Evolutionary conservation across 129 eudicot genomes (phyloP), one percentile per base, ranked within the genome.

Genomic region (Pittosporum tobira): DNA sequence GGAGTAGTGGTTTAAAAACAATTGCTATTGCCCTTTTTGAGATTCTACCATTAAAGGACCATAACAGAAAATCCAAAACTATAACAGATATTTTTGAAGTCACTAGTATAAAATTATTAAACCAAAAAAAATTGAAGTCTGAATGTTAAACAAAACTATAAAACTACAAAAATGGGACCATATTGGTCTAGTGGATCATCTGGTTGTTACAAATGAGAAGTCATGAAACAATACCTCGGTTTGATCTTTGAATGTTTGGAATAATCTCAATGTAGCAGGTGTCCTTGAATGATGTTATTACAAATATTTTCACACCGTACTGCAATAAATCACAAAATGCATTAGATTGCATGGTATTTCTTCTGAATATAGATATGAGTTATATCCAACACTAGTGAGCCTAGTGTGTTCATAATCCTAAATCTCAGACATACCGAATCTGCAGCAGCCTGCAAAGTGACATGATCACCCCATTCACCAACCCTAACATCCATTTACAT

Each of bases 401-500:
- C 7, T 4, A 50, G 23, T 50, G 15, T 49, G 13, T 50, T n/a
- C 30, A 22, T 50, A 5, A 23, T 9, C 30, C 24, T 36, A 40
- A 26, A 48, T 54, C 10, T 25, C 29, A 54, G 60, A 49, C 67
- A 43, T 68, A 90, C 97, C 78, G 88, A 78, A 79, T 90, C 95
- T 59, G 97, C 93, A 64, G 95, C 97, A 70, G 97, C 97, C 76
- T 85, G 97, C 68, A 90, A 76, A 36, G 97, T 85, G 74, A 90
- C 97, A 73, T 90, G 97, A 90, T 90, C 97, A 45, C 97, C 95
- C 97, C 95, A 90, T 73, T 90, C 95, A 40, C 96, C 94, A 29
- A 62, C 75, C 95, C 97, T 85, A 46, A 20, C 66, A 45, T 22
- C 45, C 57, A 62, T 68, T 31, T 48, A 60, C 19, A 58, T 15